Evolutionary conservation across 108 stramenopile species (phyloP).

Genomic region (Seminavis robusta): DNA sequence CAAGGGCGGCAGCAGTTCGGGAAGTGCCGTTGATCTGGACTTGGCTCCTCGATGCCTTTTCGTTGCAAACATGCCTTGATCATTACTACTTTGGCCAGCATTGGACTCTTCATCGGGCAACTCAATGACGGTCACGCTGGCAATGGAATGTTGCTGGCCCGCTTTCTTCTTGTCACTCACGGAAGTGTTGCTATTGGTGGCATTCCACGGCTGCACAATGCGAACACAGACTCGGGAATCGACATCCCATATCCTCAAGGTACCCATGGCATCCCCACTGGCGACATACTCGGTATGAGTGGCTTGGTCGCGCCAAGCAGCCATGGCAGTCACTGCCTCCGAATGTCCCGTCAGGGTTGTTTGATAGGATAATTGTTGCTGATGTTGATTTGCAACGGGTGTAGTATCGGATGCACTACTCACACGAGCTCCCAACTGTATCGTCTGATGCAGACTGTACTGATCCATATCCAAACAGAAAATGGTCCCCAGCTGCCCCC

Average conservation of each 20-base stretch:
- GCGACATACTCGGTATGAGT: slow-evolving; percentile 34
- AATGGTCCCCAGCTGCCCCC: slow-evolving; percentile 61
- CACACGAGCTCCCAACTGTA: slow-evolving; percentile 26
- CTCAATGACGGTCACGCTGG: slow-evolving; percentile 43
- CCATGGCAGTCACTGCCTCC: slow-evolving; percentile 55
- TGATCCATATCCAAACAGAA: slow-evolving; percentile 65
- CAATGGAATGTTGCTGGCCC: slow-evolving; percentile 43
- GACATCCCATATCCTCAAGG: slow-evolving; percentile 80
- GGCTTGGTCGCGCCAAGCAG: slow-evolving; percentile 45
- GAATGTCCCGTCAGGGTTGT: slow-evolving; percentile 70
- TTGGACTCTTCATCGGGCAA: neutral
- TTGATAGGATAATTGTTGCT: slow-evolving; percentile 15
- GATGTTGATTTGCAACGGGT: neutral
- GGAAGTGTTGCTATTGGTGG: slow-evolving; percentile 6
- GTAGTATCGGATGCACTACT: neutral
- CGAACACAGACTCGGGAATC: slow-evolving; percentile 60
- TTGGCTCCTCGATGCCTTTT: neutral
- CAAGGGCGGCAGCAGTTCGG: slow-evolving; percentile 22
- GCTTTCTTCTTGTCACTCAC: slow-evolving; percentile 3
- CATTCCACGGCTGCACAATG: slow-evolving; percentile 67
- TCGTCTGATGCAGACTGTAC: slow-evolving; percentile 54
- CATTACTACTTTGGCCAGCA: neutral
- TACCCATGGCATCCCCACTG: slow-evolving; percentile 70
- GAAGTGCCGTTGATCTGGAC: neutral
- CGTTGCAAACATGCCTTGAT: neutral